A percentile compares a stretch with the other conserved stretches of the same genome.
Evolutionary conservation across 371 early-diverging fungal genomes (phyloP).

Genomic region (Lichtheimia hyalospora): DNA sequence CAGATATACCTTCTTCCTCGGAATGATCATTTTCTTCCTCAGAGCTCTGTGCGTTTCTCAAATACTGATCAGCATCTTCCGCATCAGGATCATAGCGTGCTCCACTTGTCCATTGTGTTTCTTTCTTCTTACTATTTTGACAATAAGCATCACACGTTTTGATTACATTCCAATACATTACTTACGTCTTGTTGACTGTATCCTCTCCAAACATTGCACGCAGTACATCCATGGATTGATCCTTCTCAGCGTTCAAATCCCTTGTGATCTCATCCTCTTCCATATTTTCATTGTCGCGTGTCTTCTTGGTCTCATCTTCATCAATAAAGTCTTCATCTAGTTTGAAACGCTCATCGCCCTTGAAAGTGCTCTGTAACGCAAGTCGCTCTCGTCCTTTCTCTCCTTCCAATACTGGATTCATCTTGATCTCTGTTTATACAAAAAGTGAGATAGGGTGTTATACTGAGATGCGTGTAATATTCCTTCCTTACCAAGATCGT

Average conservation of each 20-base stretch:
- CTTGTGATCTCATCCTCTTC: slow-evolving; percentile 26
- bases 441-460: not conserved
- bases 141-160: not conserved
- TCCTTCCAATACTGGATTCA: slow-evolving; percentile 61
- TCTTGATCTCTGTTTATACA: slow-evolving; percentile 33
- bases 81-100: slow-evolving; percentile 59
- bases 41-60: slow-evolving; percentile 7
- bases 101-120: slow-evolving; percentile 14
- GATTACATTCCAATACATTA: not conserved
- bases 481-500: slow-evolving; percentile 13
- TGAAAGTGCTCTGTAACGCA: slow-evolving; percentile 52
- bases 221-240: slow-evolving; percentile 54
- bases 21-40: slow-evolving; percentile 4
- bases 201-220: slow-evolving; percentile 58
- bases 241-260: slow-evolving; percentile 36
- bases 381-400: slow-evolving; percentile 55
- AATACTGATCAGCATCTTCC: slow-evolving; percentile 35
- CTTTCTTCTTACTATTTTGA: not conserved
- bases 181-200: slow-evolving; percentile 36
- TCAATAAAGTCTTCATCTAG: slow-evolving; percentile 59
- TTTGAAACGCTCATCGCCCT: slow-evolving; percentile 63
- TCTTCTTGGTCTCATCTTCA: slow-evolving; percentile 46
- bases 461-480: not conserved
- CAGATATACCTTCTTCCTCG: not conserved
- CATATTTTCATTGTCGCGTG: slow-evolving; percentile 9